These are phyloP conservation scores for Kodamaea alishanica DNA, from an alignment of 1,139 yeast species.

Conservation along the genomic window DNA sequence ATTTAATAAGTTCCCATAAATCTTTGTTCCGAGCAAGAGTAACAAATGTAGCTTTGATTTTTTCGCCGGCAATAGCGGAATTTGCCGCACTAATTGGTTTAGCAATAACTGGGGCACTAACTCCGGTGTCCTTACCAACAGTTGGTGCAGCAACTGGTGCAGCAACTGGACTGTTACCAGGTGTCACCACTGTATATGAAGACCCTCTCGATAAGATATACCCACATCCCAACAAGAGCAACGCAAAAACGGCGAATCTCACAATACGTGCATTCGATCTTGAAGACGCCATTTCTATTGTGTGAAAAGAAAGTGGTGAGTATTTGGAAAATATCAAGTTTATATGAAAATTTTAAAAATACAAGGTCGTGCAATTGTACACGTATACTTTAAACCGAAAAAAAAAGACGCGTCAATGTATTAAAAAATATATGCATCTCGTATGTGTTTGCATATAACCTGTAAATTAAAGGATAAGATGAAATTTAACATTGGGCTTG, in stretches of 20 bases:
- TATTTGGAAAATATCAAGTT: no score
- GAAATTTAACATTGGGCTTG: no score
- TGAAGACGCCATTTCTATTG: constrained; percentile 28
- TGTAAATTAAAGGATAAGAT: no score
- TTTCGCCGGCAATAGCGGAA: constrained; percentile 17
- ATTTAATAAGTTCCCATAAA: constrained; percentile 31
- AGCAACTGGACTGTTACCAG: constrained; percentile 8
- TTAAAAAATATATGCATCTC: no score
- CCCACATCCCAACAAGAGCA: constrained; percentile 54
- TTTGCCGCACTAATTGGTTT: constrained; percentile 14
- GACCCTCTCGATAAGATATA: constrained; percentile 61
- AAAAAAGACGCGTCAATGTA: no score
- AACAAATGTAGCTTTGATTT: constrained; percentile 44
- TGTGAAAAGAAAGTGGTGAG: no score
- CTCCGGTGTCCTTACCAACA: constrained; percentile 5
- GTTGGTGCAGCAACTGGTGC: constrained; percentile 6
- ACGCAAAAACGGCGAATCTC: constrained; percentile 59
- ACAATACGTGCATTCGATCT: constrained; percentile 62
- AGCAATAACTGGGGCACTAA: constrained; percentile 11
- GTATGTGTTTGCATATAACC: no score
- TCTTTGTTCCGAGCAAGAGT: constrained; percentile 44
- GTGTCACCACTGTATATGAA: constrained; percentile 34
- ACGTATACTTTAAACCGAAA: no score
- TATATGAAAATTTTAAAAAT: no score
- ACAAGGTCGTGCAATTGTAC: no score